Evolutionary conservation across 768 basidiomycete genomes (phyloP).

Genomic region (Russula sp.): DNA sequence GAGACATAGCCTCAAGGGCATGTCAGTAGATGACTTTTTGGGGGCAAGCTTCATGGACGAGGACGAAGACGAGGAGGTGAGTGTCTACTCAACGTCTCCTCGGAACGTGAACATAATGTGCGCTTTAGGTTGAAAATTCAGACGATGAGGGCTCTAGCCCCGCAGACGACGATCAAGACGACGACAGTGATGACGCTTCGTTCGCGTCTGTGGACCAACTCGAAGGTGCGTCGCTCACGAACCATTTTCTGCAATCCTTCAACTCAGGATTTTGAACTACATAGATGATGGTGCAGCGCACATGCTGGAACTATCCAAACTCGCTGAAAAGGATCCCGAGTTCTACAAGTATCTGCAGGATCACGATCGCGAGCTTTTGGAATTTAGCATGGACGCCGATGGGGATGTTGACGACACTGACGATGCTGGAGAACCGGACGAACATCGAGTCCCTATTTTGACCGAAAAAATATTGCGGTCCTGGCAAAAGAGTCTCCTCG

Average conservation of each 20-base stretch:
- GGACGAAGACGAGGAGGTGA: conserved; percentile 48
- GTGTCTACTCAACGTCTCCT: not conserved
- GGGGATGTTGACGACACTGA: conserved; percentile 41
- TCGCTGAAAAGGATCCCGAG: conserved; percentile 96
- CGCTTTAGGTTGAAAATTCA: conserved; percentile 28
- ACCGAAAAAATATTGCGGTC: conserved; percentile 62
- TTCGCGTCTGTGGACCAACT: conserved; percentile 77
- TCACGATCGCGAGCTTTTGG: conserved; percentile 86
- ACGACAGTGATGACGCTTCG: conserved; percentile 51
- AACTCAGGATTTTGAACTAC: conserved; percentile 2
- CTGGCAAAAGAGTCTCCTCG: conserved; percentile 88
- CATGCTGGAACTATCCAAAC: conserved; percentile 73
- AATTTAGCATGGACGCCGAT: conserved; percentile 49
- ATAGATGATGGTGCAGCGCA: conserved; percentile 70
- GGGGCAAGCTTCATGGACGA: conserved; percentile 67
- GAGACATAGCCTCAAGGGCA: conserved; percentile 39
- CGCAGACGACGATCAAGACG: conserved; percentile 37
- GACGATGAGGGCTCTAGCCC: conserved; percentile 38
- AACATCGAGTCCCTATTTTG: conserved; percentile 45
- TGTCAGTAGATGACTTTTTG: conserved; percentile 75
- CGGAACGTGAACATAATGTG: not conserved
- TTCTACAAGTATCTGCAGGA: conserved; percentile 98
- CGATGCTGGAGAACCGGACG: conserved; percentile 43
- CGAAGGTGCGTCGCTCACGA: conserved; percentile 43
- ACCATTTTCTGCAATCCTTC: not conserved